These are phyloP conservation scores for Alternaria triticina DNA, from an alignment of 2,329 filamentous ascomycete species.

Conservation along the genomic window DNA sequence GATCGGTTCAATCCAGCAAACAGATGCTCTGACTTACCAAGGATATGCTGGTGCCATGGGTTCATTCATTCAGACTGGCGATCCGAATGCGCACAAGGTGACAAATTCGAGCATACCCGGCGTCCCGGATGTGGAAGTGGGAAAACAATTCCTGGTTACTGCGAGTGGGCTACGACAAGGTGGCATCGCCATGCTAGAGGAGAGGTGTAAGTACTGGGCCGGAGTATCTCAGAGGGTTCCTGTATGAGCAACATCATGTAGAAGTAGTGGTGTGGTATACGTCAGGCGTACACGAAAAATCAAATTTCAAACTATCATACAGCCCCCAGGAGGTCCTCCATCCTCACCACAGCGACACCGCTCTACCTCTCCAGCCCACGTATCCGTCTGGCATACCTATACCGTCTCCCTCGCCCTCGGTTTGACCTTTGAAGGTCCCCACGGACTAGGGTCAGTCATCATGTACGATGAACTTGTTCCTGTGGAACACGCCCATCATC, in stretches of 20 bases:
- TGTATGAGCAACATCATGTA: conserved; percentile 32
- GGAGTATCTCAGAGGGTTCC: conserved; percentile 55
- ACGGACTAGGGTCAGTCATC: neutral
- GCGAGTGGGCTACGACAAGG: conserved; percentile 54
- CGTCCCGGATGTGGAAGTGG: conserved; percentile 54
- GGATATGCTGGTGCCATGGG: conserved; percentile 66
- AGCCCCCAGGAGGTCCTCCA: neutral
- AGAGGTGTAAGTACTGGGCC: conserved; percentile 63
- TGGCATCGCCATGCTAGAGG: conserved; percentile 48
- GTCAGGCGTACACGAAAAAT: neutral
- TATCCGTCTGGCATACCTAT: neutral
- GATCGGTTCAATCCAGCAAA: conserved; percentile 59
- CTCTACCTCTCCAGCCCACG: neutral
- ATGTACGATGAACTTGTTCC: neutral
- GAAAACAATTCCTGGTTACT: conserved; percentile 60
- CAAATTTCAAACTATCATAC: neutral
- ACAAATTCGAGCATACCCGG: conserved; percentile 53
- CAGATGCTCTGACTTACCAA: conserved; percentile 61
- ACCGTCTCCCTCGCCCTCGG: neutral
- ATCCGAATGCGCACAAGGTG: conserved; percentile 64
- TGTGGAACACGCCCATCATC: neutral
- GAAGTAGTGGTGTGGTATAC: neutral
- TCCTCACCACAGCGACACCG: neutral
- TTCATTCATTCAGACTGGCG: conserved; percentile 65
- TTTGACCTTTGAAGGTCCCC: neutral